Evolutionary conservation across 129 eudicot species (phyloP).

Genomic region (Deinandra increscens): DNA sequence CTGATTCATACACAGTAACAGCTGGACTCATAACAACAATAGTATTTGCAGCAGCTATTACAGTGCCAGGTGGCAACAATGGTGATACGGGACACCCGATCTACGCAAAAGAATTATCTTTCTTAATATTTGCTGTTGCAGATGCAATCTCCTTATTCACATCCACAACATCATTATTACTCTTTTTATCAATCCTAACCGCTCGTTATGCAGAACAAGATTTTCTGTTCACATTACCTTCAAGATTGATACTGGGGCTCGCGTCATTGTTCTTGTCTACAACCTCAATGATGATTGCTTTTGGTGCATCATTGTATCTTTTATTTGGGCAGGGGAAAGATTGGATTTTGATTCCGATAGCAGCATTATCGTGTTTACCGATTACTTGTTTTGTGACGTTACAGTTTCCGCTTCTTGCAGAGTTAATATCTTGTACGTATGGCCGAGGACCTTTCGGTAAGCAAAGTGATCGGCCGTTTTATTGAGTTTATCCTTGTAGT

Average conservation of each 20-base stretch:
- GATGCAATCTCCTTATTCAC: slow-evolving; percentile 47
- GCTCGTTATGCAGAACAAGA: slow-evolving; percentile 47
- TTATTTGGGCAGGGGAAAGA: slow-evolving; percentile 37
- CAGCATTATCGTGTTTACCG: slow-evolving; percentile 32
- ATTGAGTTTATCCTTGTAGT: slow-evolving; percentile 3
- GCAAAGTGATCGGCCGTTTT: slow-evolving; percentile 37
- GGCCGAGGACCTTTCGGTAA: slow-evolving; percentile 36
- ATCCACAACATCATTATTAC: slow-evolving; percentile 41
- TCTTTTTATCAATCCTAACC: slow-evolving; percentile 39
- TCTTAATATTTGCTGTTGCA: slow-evolving; percentile 38
- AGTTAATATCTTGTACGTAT: slow-evolving; percentile 36
- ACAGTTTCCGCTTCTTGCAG: slow-evolving; percentile 43
- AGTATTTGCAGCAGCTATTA: slow-evolving; percentile 41
- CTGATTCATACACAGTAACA: slow-evolving; percentile 42
- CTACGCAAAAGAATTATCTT: slow-evolving; percentile 28
- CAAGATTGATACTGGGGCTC: slow-evolving; percentile 37
- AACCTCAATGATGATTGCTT: slow-evolving; percentile 40
- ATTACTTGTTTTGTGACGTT: slow-evolving; percentile 35
- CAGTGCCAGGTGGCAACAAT: slow-evolving; percentile 40
- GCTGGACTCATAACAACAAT: slow-evolving; percentile 37
- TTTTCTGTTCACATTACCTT: slow-evolving; percentile 37
- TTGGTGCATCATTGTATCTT: slow-evolving; percentile 37
- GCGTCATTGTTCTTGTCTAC: slow-evolving; percentile 40
- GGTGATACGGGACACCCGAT: slow-evolving; percentile 37
- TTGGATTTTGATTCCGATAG: slow-evolving; percentile 34